A percentile compares a stretch with the other conserved stretches of the same genome.
Evolutionary conservation across 2,329 filamentous ascomycete genomes (phyloP).

Genomic region (Monilinia fructicola): DNA sequence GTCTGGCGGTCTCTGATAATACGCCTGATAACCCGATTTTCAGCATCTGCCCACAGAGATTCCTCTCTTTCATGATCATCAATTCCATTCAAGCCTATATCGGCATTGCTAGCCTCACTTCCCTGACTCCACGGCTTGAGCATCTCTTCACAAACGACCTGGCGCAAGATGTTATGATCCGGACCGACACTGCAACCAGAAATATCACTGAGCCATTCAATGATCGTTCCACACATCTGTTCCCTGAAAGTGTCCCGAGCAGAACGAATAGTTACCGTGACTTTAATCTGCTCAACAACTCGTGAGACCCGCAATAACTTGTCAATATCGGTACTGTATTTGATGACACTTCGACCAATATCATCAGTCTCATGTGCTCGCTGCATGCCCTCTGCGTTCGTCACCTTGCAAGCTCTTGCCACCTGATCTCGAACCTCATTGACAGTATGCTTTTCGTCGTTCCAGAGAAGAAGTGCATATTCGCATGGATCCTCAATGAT

Average conservation of each 20-base stretch:
- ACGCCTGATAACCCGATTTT: slow-evolving; percentile 31
- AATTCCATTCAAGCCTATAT: slow-evolving; percentile 74
- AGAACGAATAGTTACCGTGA: slow-evolving; percentile 92
- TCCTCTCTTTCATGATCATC: slow-evolving; percentile 71
- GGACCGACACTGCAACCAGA: slow-evolving; percentile 81
- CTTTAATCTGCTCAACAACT: slow-evolving; percentile 90
- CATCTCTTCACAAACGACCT: slow-evolving; percentile 86
- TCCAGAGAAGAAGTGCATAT: slow-evolving; percentile 89
- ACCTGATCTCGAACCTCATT: slow-evolving; percentile 89
- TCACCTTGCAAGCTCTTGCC: slow-evolving; percentile 78
- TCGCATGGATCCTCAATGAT: slow-evolving; percentile 64
- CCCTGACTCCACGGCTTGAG: slow-evolving; percentile 84
- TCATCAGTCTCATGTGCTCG: slow-evolving; percentile 88
- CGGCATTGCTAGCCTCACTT: slow-evolving; percentile 76
- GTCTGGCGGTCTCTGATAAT: slow-evolving; percentile 30
- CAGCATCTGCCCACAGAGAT: slow-evolving; percentile 22
- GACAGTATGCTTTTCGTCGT: slow-evolving; percentile 97
- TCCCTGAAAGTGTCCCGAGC: slow-evolving; percentile 94
- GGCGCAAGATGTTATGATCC: slow-evolving; percentile 76
- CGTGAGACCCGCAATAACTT: slow-evolving; percentile 75
- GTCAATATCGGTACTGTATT: slow-evolving; percentile 70
- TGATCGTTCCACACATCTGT: slow-evolving; percentile 97
- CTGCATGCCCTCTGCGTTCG: slow-evolving; percentile 64
- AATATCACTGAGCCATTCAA: slow-evolving; percentile 95
- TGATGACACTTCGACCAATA: slow-evolving; percentile 81